Conservation (phyloP, 2,329 filamentous ascomycete species). For the Aspergillus viridinutans region DNA sequence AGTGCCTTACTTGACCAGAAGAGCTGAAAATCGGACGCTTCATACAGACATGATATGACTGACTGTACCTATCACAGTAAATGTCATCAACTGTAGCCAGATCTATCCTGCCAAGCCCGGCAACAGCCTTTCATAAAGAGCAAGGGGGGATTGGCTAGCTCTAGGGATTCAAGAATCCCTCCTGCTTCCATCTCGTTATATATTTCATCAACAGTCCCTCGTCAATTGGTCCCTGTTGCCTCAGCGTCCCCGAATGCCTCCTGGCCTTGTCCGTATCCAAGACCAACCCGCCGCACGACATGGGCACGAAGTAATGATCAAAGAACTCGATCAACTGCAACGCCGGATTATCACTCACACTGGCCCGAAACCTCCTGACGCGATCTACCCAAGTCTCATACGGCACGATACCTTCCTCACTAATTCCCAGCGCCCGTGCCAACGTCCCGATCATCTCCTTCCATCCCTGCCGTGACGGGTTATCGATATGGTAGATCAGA, state of each 20-base stretch:
- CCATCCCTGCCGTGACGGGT: conserved; percentile 43
- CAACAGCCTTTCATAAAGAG: too few species aligned
- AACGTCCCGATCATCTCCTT: conserved; percentile 29
- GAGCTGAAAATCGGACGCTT: too few species aligned
- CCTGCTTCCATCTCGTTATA: conserved; percentile 10
- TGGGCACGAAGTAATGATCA: conserved; percentile 32
- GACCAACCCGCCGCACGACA: conserved; percentile 45
- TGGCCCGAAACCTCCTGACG: conserved; percentile 22
- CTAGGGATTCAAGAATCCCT: conserved; percentile 2
- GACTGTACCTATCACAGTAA: too few species aligned
- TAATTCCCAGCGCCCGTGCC: conserved; percentile 31
- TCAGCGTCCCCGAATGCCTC: conserved; percentile 32
- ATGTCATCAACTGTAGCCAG: too few species aligned
- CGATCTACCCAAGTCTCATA: conserved; percentile 38
- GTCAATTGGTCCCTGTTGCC: conserved; percentile 3
- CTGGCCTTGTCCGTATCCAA: conserved; percentile 33
- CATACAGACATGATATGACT: too few species aligned
- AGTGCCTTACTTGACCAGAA: too few species aligned
- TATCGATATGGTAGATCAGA: conserved; percentile 46
- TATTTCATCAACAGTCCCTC: conserved; percentile 9
- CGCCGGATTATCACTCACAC: conserved; percentile 27
- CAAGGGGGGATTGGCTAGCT: neutral
- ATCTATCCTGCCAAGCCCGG: too few species aligned
- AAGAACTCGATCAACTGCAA: conserved; percentile 27
- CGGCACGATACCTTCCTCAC: conserved; percentile 27